phyloP scores from a whole-genome alignment of 176 grass and related monocot species.

The Oryza glumipatula region DNA sequence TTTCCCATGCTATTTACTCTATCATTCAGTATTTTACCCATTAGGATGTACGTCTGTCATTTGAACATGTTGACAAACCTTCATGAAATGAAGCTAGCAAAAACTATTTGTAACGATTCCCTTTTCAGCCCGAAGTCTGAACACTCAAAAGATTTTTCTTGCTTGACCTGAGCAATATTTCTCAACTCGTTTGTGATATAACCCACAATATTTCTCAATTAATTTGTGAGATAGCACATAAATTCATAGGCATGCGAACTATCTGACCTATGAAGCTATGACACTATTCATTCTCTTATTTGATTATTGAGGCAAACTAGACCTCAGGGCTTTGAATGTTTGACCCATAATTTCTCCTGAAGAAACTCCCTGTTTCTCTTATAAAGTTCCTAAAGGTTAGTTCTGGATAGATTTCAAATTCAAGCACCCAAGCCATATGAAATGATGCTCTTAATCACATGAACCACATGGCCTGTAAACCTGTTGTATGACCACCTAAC shows the following conservation, averaged over 20 bases:
- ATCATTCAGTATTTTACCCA: background rate
- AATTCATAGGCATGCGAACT: background rate
- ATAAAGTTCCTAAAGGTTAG: background rate
- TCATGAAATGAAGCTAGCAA: slow-evolving; percentile 6
- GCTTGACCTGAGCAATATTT: slow-evolving; percentile 3
- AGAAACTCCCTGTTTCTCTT: background rate
- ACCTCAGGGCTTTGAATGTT: background rate
- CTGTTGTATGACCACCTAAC: too few species aligned
- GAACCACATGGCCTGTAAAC: too few species aligned
- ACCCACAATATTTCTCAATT: background rate
- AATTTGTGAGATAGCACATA: background rate
- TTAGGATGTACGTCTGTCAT: background rate
- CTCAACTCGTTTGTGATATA: background rate
- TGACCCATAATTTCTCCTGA: background rate
- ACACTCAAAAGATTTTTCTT: background rate
- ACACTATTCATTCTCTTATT: background rate
- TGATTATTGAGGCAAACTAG: slow-evolving; percentile 7
- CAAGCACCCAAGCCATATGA: background rate
- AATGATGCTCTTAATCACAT: too few species aligned
- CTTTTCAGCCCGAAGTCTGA: background rate
- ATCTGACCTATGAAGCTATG: background rate
- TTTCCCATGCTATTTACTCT: slow-evolving; percentile 13
- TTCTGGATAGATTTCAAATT: background rate
- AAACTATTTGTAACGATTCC: background rate
- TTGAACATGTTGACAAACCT: background rate